Percentiles rank a stretch among this genome's conserved stretches.
These are phyloP conservation scores for Tulasnella sp. DNA, from an alignment of 768 basidiomycete genomes.

Conservation along the genomic window DNA sequence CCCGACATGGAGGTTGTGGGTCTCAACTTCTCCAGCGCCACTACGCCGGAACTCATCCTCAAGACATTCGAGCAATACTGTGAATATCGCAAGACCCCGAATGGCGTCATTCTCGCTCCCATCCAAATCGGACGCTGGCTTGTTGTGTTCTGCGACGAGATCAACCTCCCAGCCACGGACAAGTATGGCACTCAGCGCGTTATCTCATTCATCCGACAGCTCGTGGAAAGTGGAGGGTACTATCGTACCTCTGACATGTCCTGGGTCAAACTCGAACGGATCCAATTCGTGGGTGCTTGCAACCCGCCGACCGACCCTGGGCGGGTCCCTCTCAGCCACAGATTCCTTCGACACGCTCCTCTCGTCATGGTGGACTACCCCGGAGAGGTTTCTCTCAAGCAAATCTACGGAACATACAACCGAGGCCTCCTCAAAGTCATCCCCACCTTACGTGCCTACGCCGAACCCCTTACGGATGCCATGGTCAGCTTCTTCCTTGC, in stretches of 20 bases:
- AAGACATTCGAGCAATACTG: slow-evolving; percentile 99
- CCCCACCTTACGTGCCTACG: slow-evolving; percentile 86
- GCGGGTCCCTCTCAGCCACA: slow-evolving; percentile 94
- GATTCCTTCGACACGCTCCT: slow-evolving; percentile 96
- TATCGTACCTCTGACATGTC: slow-evolving; percentile 93
- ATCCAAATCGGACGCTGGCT: slow-evolving; percentile 96
- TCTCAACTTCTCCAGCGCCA: slow-evolving; percentile 98
- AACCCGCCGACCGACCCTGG: slow-evolving; percentile 99
- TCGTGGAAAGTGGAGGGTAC: slow-evolving; percentile 91
- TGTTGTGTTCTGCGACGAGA: slow-evolving; percentile 99
- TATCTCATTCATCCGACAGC: slow-evolving; percentile 95
- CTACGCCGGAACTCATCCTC: slow-evolving; percentile 94
- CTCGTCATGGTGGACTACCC: slow-evolving; percentile 99
- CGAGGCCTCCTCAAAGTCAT: slow-evolving; percentile 93
- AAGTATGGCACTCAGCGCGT: slow-evolving; percentile 98
- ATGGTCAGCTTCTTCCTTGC: slow-evolving; percentile 96
- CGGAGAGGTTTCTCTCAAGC: slow-evolving; percentile 91
- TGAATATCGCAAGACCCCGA: slow-evolving; percentile 97
- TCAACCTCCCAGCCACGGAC: slow-evolving; percentile 94
- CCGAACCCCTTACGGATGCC: slow-evolving; percentile 91
- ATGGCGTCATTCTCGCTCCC: slow-evolving; percentile 93
- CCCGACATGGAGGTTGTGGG: slow-evolving; percentile 99
- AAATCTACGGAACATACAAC: slow-evolving; percentile 98
- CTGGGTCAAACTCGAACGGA: slow-evolving; percentile 97
- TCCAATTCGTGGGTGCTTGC: slow-evolving; percentile 98